Conservation (phyloP, 805 yeast species). For the Saccharomyces jurei region DNA sequence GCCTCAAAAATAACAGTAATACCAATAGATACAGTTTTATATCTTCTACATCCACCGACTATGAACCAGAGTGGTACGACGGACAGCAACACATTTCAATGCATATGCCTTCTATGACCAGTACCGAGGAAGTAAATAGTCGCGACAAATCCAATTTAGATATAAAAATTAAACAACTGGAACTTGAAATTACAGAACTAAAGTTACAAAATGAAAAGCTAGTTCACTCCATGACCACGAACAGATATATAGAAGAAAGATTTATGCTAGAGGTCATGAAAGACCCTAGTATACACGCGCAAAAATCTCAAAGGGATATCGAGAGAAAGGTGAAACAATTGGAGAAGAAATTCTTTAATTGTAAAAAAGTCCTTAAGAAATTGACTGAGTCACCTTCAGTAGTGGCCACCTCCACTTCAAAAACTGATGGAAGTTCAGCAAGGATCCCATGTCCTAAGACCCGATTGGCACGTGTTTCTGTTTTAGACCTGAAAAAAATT, state of each 20-base stretch:
- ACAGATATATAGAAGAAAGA: slow-evolving; percentile 21
- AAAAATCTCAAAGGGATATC: slow-evolving; percentile 5
- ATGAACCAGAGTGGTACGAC: slow-evolving; percentile 16
- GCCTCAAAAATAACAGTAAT: slow-evolving; percentile 7
- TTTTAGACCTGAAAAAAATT: slow-evolving; percentile 17
- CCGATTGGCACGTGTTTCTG: slow-evolving; percentile 22
- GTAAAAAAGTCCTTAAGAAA: slow-evolving; percentile 19
- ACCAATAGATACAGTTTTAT: slow-evolving; percentile 29
- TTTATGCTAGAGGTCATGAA: slow-evolving; percentile 16
- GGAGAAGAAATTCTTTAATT: slow-evolving; percentile 26
- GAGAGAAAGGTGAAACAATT: slow-evolving; percentile 23
- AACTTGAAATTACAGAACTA: slow-evolving; percentile 27
- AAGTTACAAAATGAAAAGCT: slow-evolving; percentile 29
- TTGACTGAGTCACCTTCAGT: slow-evolving; percentile 9
- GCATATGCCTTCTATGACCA: slow-evolving; percentile 3
- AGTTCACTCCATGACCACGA: slow-evolving; percentile 22
- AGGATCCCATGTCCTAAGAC: slow-evolving; percentile 4
- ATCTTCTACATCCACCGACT: slow-evolving; percentile 27
- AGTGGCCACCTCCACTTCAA: neutral
- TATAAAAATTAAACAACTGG: slow-evolving; percentile 27
- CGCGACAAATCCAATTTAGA: slow-evolving; percentile 10
- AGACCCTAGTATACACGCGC: slow-evolving; percentile 1
- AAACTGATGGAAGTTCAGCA: neutral
- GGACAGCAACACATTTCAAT: slow-evolving; percentile 3
- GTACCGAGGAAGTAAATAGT: slow-evolving; percentile 1